Conservation (phyloP, 2,329 filamentous ascomycete species). For the Ophiobolus disseminans region DNA sequence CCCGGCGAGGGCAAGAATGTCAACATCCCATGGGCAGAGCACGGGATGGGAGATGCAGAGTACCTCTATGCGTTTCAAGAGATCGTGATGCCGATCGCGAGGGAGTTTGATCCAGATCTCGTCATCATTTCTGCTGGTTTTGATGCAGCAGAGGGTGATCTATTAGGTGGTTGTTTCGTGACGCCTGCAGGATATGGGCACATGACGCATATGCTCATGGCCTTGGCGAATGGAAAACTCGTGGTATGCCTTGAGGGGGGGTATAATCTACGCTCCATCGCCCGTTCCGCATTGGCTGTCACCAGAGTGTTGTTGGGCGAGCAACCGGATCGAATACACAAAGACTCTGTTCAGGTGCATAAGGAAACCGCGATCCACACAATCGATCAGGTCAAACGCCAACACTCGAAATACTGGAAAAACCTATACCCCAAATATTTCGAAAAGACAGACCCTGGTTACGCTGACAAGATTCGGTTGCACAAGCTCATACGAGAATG, state of each 20-base stretch:
- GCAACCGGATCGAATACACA: conserved; percentile 73
- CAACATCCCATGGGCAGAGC: conserved; percentile 72
- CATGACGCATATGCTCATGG: conserved; percentile 99
- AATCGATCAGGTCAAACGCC: conserved; percentile 63
- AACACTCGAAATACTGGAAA: conserved; percentile 78
- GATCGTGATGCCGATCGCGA: conserved; percentile 93
- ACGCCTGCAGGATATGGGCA: conserved; percentile 91
- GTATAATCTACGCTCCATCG: conserved; percentile 93
- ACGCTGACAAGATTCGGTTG: conserved; percentile 61
- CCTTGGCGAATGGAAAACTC: conserved; percentile 84
- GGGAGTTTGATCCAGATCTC: conserved; percentile 91
- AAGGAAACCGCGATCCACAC: conserved; percentile 60
- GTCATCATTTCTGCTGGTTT: conserved; percentile 97
- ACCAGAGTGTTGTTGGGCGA: conserved; percentile 95
- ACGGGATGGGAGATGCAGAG: conserved; percentile 91
- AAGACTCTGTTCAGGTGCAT: conserved; percentile 55
- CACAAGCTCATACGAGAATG: conserved; percentile 81
- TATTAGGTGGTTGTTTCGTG: conserved; percentile 91
- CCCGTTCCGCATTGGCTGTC: conserved; percentile 88
- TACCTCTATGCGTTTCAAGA: conserved; percentile 97
- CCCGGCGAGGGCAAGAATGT: conserved; percentile 68
- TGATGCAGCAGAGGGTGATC: conserved; percentile 91
- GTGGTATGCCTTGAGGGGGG: conserved; percentile 94
- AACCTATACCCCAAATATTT: conserved; percentile 76
- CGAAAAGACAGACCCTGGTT: conserved; percentile 36